These are phyloP conservation scores for Aspergillus ibericus DNA, from an alignment of 2,329 filamentous ascomycete genomes.

Conservation along the genomic window DNA sequence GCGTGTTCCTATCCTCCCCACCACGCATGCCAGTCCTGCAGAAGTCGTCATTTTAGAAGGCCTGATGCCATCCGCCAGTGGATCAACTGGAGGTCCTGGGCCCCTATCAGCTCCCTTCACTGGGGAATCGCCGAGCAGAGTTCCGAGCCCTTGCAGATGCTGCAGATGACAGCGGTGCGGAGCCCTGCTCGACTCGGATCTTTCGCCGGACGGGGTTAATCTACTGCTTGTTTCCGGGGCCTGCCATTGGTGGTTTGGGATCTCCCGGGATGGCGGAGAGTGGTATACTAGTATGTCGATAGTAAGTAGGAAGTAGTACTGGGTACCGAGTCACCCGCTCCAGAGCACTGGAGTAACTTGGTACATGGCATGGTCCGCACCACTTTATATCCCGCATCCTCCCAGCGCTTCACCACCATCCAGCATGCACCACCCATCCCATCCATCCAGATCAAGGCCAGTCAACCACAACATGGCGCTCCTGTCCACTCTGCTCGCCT, in stretches of 20 bases:
- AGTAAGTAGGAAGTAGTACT: no score
- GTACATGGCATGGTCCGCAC: no score
- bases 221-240: no score
- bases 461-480: background rate
- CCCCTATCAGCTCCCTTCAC: background rate
- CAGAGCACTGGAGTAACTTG: no score
- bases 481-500: background rate
- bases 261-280: no score
- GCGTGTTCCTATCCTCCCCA: background rate
- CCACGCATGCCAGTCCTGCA: background rate
- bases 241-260: no score
- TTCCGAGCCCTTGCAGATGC: background rate
- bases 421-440: background rate
- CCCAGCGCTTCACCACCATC: no score
- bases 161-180: background rate
- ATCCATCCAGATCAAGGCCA: background rate
- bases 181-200: background rate
- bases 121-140: background rate
- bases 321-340: no score
- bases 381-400: no score
- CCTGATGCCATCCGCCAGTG: conserved; percentile 1
- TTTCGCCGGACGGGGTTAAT: no score
- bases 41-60: background rate
- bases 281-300: no score
- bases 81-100: background rate